phyloP scores from a whole-genome alignment of 1,284 basidiomycete genomes.

The Macrocystidia cucumis region DNA sequence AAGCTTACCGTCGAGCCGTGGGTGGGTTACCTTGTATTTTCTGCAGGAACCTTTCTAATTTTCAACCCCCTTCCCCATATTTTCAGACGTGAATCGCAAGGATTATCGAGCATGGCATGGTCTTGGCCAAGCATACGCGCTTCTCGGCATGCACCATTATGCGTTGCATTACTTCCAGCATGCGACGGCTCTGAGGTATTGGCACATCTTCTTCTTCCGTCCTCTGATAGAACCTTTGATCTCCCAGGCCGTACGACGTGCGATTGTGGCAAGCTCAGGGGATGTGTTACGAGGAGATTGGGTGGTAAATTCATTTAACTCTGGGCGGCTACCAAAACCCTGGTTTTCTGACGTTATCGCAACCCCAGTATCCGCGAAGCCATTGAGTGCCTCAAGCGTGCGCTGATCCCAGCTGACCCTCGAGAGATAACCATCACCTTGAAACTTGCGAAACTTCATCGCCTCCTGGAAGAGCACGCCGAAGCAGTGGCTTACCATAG shows the following conservation, averaged over 20 bases:
- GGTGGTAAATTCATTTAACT: constrained; percentile 38
- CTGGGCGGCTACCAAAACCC: neutral
- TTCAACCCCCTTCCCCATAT: constrained; percentile 5
- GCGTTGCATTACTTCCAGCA: constrained; percentile 96
- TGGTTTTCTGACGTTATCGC: constrained; percentile 6
- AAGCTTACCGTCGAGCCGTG: constrained; percentile 93
- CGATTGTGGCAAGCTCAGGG: constrained; percentile 95
- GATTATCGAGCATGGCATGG: constrained; percentile 99
- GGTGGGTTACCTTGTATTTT: constrained; percentile 52
- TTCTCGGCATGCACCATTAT: constrained; percentile 95
- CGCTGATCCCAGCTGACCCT: constrained; percentile 78
- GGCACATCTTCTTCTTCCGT: constrained; percentile 5
- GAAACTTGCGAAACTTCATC: constrained; percentile 74
- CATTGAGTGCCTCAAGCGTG: constrained; percentile 83
- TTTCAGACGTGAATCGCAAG: constrained; percentile 84
- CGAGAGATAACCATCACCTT: constrained; percentile 72
- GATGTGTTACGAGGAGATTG: constrained; percentile 89
- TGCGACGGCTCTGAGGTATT: constrained; percentile 84
- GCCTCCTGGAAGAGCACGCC: constrained; percentile 52
- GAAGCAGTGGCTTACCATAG: constrained; percentile 70
- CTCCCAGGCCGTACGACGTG: constrained; percentile 85
- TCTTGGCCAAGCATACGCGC: constrained; percentile 95
- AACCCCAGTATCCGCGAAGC: constrained; percentile 84
- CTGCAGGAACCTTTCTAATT: neutral
- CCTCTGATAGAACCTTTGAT: constrained; percentile 6